Evolutionary conservation across 441 rosid genomes (phyloP).

Genomic region (Populus hybrid): DNA sequence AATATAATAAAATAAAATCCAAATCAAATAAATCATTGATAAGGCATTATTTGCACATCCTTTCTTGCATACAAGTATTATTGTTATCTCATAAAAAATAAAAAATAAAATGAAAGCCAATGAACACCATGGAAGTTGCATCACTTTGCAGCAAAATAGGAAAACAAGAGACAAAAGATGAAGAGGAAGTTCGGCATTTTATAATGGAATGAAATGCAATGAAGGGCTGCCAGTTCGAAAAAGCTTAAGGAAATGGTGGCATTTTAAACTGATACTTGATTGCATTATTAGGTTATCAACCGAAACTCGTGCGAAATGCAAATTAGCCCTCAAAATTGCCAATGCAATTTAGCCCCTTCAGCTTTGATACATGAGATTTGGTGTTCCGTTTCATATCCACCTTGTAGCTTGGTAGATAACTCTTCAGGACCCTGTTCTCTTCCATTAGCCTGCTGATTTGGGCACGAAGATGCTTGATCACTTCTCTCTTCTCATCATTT

Average conservation of each 20-base stretch:
- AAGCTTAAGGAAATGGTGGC: neutral
- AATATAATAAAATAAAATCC: neutral
- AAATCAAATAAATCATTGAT: neutral
- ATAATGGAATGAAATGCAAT: neutral
- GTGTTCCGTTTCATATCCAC: neutral
- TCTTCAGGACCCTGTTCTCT: constrained; percentile 20
- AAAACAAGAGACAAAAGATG: neutral
- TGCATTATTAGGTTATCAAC: neutral
- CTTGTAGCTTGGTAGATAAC: neutral
- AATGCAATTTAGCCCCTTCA: constrained; percentile 18
- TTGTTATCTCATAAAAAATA: neutral
- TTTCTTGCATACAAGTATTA: neutral
- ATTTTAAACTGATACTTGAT: neutral
- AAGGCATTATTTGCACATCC: neutral
- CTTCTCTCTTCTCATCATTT: constrained; percentile 23
- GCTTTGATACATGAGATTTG: constrained; percentile 11
- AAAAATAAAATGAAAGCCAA: neutral
- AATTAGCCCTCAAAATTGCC: neutral
- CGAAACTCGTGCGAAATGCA: neutral
- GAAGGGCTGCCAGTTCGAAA: neutral
- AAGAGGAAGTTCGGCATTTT: neutral
- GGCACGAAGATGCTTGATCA: constrained; percentile 18
- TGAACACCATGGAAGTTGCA: neutral
- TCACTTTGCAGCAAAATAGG: neutral
- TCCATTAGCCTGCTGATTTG: constrained; percentile 16